Base-by-base conservation (phyloP, 305 asterid species). In the Fraxinus nigra region DNA sequence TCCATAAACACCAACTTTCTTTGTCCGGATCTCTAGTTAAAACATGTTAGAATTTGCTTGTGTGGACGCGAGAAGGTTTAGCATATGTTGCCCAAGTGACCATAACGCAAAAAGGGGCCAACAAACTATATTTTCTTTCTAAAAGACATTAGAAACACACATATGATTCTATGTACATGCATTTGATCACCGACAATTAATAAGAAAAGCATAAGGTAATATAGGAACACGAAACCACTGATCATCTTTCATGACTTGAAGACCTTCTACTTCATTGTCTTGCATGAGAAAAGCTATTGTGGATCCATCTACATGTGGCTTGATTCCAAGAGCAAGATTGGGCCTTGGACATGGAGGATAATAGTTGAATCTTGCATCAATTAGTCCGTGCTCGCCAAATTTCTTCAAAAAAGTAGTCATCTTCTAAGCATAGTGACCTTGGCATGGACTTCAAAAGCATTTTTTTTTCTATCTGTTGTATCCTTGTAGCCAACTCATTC, bases 231-330 rank as follows among this genome's bases (percentile, higher is more conserved):
- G 82, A 79, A 56, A 88, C 94, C 94, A 92, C 33, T 82, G 82
- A 35, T 85, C 73, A 63, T 88, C 94, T 77, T 85, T 89, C 35
- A 84, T 82, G 20, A 90, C 11, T 65, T 90, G 97, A 86, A 92
- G 97, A 38, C 93, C 94, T 84, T 72, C 83, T 1, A 87, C 90
- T 75, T 88, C 87, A 51, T 79, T 78, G 70, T 87, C 91, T 81
- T 87, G 97, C 81, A 90, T 76, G 67, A 92, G 84, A 37, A 89
- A 59, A 20, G 93, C 89, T 30, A 87, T 1, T n/a, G 78, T 90
- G 0, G 89, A 81, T 54, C 87, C 87, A 78, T 91, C 93, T 5
- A 90, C 89, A 32, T 92, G 97, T 73, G 91, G 89, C 76, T 91
- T 90, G 35, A 89, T 77, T n/a, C 90, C 95, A 38, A 85, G 84